Evolutionary conservation across 2,329 filamentous ascomycete genomes (phyloP).

Genomic region (Penicillium freii): DNA sequence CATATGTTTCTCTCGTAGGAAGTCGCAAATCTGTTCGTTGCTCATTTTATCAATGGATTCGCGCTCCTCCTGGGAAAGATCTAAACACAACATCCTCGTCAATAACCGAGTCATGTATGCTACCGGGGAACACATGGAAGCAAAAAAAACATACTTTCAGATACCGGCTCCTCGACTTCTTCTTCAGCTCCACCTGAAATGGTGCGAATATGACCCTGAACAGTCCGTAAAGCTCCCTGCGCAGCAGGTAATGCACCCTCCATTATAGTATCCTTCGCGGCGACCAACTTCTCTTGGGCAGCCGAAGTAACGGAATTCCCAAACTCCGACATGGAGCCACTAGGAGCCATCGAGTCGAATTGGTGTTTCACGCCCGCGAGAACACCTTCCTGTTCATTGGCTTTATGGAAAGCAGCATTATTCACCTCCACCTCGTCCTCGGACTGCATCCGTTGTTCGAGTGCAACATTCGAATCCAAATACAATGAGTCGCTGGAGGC

Average conservation of each 20-base stretch:
- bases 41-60: slow-evolving; percentile 30
- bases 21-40: slow-evolving; percentile 33
- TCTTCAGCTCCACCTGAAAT: slow-evolving; percentile 1
- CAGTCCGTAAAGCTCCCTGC: slow-evolving; percentile 13
- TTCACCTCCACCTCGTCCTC: not conserved
- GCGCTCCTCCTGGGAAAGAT: slow-evolving; percentile 17
- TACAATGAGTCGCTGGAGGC: slow-evolving; percentile 2
- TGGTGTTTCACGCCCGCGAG: slow-evolving; percentile 9
- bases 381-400: not conserved
- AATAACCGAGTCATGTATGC: not conserved
- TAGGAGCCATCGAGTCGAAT: slow-evolving; percentile 5
- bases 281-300: slow-evolving; percentile 7
- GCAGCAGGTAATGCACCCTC: slow-evolving; percentile 14
- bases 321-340: slow-evolving; percentile 10
- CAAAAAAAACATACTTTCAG: slow-evolving; percentile 1
- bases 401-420: not conserved
- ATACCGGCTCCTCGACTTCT: not conserved
- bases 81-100: not conserved
- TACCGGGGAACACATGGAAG: not conserved
- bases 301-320: slow-evolving; percentile 6
- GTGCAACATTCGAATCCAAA: not conserved
- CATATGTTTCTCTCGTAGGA: slow-evolving; percentile 32
- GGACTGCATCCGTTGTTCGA: not conserved
- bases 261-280: slow-evolving; percentile 16
- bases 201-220: slow-evolving; percentile 2